Conservation (phyloP, 208 protist genomes). For the Trichomonas gallinae region DNA sequence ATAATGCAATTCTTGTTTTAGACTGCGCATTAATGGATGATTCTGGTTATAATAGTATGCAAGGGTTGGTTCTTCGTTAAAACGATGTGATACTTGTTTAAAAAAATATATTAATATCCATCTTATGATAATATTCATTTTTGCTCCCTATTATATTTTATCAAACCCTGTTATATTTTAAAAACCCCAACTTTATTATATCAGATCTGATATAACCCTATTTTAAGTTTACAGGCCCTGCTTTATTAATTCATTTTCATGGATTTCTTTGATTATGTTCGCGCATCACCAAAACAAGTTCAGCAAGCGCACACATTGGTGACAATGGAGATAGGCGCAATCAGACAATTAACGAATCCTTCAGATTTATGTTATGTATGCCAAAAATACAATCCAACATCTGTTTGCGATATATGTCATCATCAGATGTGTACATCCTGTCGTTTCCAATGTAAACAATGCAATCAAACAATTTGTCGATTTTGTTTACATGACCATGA, state of each 20-base stretch:
- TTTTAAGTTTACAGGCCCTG: no score
- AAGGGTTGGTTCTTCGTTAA: no score
- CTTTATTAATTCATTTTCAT: neutral
- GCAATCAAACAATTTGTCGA: neutral
- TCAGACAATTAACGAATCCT: neutral
- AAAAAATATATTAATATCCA: no score
- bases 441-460: neutral
- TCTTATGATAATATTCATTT: no score
- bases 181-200: no score
- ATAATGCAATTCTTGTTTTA: no score
- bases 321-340: neutral
- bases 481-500: neutral
- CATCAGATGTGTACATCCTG: neutral
- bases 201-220: no score
- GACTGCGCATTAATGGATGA: no score
- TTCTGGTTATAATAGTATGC: no score
- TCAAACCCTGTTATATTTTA: no score
- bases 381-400: neutral
- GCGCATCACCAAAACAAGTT: neutral
- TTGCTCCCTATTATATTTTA: no score
- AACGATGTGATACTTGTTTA: no score
- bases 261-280: neutral
- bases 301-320: neutral
- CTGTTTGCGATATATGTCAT: neutral
- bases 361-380: neutral